Base-by-base conservation (phyloP, 2,329 filamentous ascomycete species). In the Fusarium paranaense region DNA sequence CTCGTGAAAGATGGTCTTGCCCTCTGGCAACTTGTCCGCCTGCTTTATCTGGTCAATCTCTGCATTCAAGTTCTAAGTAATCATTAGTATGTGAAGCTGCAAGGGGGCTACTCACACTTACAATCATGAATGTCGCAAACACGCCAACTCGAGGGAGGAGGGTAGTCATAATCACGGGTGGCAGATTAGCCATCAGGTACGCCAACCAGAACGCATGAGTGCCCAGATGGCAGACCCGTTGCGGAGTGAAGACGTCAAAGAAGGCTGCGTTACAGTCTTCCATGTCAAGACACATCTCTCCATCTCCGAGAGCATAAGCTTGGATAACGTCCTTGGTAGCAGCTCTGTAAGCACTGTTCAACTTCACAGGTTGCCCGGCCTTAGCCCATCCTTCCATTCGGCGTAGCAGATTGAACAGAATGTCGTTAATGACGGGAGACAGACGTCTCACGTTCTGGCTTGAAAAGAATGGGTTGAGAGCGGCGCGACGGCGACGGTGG, bases 1-100 rank as follows among this genome's bases (percentile, higher is more conserved):
- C 20, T 79, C 78, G 30, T 81, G 72, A n/a, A 84, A 80, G 33
- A 84, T 76, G 3, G 80, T 82, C 4, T 71, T 73, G 27, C 71
- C 67, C 7, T 70, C 68, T 4, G 66, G 66, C 5, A 37, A 8
- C 1, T 69, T 62, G 8, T 71, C 64, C 4, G 62, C 56, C 3
- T 67, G 35, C 18, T 58, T 52, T 8, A 76, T 70, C 27, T 64
- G 25, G 3, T 72, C 64, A 13, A 77, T 66, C 38, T 68, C 58
- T 0, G n/a, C 47, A 2, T 10, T 38, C 18, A 75, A 27, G 16
- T 56, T 57, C 74, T 76, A 16, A 13, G 10, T 20, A 7, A 13
- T 8, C 5, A 25, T 62, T 1, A 68, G 62, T 8, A 16, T 16
- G 18, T 13, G 6, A n/a, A 6, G 5, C 4, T 2, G 0, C 2